A percentile compares a stretch with the other conserved stretches of the same genome.
Conservation (phyloP, 2,329 filamentous ascomycete species). For the Neoarthrinium moseri region DNA sequence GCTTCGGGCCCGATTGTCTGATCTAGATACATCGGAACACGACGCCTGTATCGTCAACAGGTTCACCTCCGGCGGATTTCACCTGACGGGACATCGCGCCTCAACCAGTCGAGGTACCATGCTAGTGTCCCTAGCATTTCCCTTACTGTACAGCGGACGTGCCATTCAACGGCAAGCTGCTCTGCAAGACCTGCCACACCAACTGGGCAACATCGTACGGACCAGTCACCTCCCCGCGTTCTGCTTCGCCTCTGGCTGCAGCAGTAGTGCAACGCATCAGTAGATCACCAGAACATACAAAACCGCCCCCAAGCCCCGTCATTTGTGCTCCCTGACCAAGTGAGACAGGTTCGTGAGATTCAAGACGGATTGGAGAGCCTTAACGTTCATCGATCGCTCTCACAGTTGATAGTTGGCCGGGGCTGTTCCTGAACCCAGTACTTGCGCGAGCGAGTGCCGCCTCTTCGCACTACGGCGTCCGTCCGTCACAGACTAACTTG, state of each 20-base stretch:
- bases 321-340: background rate
- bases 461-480: too few relatives aligned
- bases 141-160: slow-evolving; percentile 22
- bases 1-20: background rate
- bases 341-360: background rate
- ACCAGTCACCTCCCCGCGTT: background rate
- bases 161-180: slow-evolving; percentile 20
- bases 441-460: background rate
- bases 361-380: slow-evolving; percentile 1
- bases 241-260: background rate
- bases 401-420: background rate
- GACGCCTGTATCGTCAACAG: background rate
- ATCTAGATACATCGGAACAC: background rate
- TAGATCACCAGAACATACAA: background rate
- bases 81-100: background rate
- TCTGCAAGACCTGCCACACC: slow-evolving; percentile 15
- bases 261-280: background rate
- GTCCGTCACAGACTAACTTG: slow-evolving; percentile 1
- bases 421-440: slow-evolving; percentile 2
- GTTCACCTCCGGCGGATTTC: background rate
- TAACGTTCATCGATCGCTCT: background rate
- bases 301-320: background rate
- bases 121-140: slow-evolving; percentile 18
- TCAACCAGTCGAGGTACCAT: slow-evolving; percentile 12
- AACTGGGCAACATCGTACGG: background rate